Conservation (phyloP, 1,284 basidiomycete species). For the Pulchroboletus neoregius region DNA sequence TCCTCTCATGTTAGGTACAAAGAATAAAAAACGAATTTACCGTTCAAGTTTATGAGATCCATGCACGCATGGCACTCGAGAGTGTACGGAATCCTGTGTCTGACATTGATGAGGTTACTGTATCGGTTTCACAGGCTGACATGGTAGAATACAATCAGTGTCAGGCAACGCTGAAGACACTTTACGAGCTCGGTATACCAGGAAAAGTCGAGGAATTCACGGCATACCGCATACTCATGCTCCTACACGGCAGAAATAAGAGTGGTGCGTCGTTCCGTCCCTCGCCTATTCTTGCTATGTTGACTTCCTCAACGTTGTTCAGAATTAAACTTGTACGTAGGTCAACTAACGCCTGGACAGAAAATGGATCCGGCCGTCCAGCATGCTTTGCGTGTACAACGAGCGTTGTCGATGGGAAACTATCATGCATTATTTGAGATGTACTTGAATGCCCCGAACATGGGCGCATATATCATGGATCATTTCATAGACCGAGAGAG, state of each 20-base stretch:
- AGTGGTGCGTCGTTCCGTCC: conserved; percentile 60
- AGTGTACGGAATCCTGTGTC: conserved; percentile 52
- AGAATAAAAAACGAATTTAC: conserved; percentile 99
- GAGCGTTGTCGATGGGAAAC: conserved; percentile 87
- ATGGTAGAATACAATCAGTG: conserved; percentile 99
- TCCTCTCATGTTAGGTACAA: conserved; percentile 71
- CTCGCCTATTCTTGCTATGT: neutral
- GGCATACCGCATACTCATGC: conserved; percentile 95
- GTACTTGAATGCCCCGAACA: conserved; percentile 86
- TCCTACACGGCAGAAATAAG: conserved; percentile 90
- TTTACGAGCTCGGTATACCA: conserved; percentile 90
- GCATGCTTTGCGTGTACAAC: conserved; percentile 88
- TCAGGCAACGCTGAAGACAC: conserved; percentile 83
- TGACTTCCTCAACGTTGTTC: conserved; percentile 2
- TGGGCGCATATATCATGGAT: conserved; percentile 99
- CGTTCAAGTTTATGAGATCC: conserved; percentile 96
- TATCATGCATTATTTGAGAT: conserved; percentile 90
- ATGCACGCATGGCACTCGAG: conserved; percentile 95
- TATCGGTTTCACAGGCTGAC: conserved; percentile 62
- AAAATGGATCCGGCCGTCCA: conserved; percentile 76
- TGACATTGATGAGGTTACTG: conserved; percentile 13
- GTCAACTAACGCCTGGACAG: conserved; percentile 89
- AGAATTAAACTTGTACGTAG: conserved; percentile 96
- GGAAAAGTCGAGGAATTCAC: conserved; percentile 95
- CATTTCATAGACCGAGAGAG: conserved; percentile 95